Evolutionary conservation across 257 asterid species (phyloP), one percentile per base, ranked within the genome.

Genomic region (Oldenlandia corymbosa): DNA sequence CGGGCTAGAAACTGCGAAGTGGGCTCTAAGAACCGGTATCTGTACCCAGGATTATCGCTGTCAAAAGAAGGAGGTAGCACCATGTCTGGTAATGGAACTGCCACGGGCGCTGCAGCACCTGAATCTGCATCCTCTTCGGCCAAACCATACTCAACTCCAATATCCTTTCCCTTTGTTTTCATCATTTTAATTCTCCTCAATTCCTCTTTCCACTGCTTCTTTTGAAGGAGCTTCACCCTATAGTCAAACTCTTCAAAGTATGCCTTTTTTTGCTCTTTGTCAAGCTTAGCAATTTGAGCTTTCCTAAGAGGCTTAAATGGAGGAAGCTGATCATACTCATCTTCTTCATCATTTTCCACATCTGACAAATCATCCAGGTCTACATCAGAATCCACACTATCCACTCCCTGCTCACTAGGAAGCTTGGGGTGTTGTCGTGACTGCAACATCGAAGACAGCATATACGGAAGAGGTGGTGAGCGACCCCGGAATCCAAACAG

Each of bases 71-170:
- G 95, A 1, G 99, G 99, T 37, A 92, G 81, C 45, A 78, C 89
- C 99, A 93, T 90, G 76, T 93, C 99, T 4, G 99, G 99, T 31
- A 93, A 62, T n/a, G 99, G 99, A 66, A 93, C 97, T 1, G 96
- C 87, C 58, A 93, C 84, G 2, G 96, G 96, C 30, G 99, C 96
- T 2, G 96, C 89, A 1, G 96, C 82, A 17, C 91, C 97, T 5
- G 84, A 43, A 67, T 89, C 95, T 23, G 76, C 76, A 17, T 90
- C 99, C 5, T 92, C 99, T 64, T 88, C 98, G 0, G 65, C 42
- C 50, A 78, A 70, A 17, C 78, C 90, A 48, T 74, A 67, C 12
- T 77, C 91, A 5, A 59, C 18, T n/a, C 67, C 57, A 45, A 62
- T 80, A 68, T 69, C 76, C 64, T 84, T 83, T 9, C 93, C 97